Base-by-base conservation (phyloP, 371 early-diverging fungal genomes). In the Mucor saturninus region DNA sequence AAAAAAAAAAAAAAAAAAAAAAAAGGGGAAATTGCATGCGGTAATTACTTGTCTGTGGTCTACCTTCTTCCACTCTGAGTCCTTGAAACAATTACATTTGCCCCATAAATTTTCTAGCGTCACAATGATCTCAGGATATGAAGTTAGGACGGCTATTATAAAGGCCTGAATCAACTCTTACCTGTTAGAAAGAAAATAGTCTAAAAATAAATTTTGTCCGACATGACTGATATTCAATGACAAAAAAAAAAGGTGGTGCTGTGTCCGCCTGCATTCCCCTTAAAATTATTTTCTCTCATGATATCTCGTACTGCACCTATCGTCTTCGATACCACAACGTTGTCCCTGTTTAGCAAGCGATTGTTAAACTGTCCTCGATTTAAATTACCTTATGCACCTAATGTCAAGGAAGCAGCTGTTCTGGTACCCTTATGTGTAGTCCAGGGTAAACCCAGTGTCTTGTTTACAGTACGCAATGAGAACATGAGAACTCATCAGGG, bases 381-480 rank as follows among this genome's bases (percentile, higher is more conserved):
- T 57, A 77, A 78, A 32, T 65, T 77, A 29, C 43, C 62, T 8
- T 79, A 75, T 59, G 61, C 73, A 54, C 37, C 61, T 3, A 32
- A 77, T 35, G 75, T 64, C 1, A 72, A 71, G 32, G 75, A 83
- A 53, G 83, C 83, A 0, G 80, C 83, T 43, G 76, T 83, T 8
- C 72, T 83, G 2, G 62, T 83, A 62, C 91, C 93, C 0, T 78
- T 96, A 15, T 93, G 93, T 63, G 49, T 67, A 31, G 85, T 84
- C 5, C 62, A 89, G 30, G 86, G 80, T 8, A 71, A 83, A 43
- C 88, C 90, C 1, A 86, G 89, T 57, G 77, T 96, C 11, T 65
- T 96, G 29, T 93, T 97, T 67, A 94, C 95, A 8, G 83, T 94
- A 8, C 84, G 97, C 35, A 85, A 88, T 59, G 70, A 70, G 14